These are phyloP conservation scores for Bifiguratus adelaidae DNA, from an alignment of 192 early-diverging fungal genomes.

Conservation along the genomic window DNA sequence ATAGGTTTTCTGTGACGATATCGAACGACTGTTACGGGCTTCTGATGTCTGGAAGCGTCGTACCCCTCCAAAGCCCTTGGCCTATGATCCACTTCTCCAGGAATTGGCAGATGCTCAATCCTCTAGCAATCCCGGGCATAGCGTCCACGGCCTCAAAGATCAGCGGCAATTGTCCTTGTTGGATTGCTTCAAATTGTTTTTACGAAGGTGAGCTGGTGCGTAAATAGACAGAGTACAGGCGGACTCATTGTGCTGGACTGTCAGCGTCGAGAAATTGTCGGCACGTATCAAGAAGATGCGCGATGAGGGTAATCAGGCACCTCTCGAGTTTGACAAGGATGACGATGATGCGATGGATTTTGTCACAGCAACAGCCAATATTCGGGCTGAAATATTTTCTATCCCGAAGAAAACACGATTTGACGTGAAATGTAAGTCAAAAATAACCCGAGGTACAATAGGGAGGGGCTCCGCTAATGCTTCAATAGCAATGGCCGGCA, in stretches of 20 bases:
- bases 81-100: slow-evolving; percentile 32
- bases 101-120: slow-evolving; percentile 8
- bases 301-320: no score
- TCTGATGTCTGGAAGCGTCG: slow-evolving; percentile 83
- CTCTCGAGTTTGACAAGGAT: slow-evolving; percentile 90
- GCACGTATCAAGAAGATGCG: no score
- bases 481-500: slow-evolving; percentile 98
- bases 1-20: slow-evolving; percentile 68
- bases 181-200: slow-evolving; percentile 64
- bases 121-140: slow-evolving; percentile 1
- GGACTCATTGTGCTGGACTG: no score
- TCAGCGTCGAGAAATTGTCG: slow-evolving; percentile 45
- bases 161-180: slow-evolving; percentile 60
- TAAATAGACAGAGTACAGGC: no score
- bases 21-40: slow-evolving; percentile 70
- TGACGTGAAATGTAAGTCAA: slow-evolving; percentile 66
- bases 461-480: neutral
- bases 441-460: no score
- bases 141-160: slow-evolving; percentile 34
- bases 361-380: slow-evolving; percentile 86
- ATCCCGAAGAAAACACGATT: slow-evolving; percentile 77
- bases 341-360: slow-evolving; percentile 85
- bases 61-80: slow-evolving; percentile 53
- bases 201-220: slow-evolving; percentile 46
- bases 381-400: slow-evolving; percentile 74